These are phyloP conservation scores for Sporothrix humicola DNA, from an alignment of 2,329 filamentous ascomycete species.

Conservation along the genomic window DNA sequence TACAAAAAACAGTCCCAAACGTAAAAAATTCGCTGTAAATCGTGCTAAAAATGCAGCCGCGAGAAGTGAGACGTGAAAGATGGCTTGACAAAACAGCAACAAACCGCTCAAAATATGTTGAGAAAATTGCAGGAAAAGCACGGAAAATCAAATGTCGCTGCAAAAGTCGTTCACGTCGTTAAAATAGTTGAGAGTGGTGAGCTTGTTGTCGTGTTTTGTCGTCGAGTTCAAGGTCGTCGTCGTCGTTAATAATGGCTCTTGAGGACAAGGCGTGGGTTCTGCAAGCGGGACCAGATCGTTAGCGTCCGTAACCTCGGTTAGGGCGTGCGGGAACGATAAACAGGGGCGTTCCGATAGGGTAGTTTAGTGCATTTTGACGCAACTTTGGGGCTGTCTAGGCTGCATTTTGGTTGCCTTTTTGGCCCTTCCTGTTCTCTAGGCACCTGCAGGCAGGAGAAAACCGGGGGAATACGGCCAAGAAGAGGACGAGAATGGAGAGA, in stretches of 20 bases:
- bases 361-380: not conserved
- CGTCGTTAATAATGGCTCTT: constrained; percentile 33
- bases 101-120: not conserved
- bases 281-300: constrained; percentile 7
- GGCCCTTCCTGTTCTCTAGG: not conserved
- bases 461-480: constrained; percentile 25
- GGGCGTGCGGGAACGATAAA: not conserved
- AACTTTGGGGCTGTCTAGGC: not conserved
- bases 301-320: constrained; percentile 36
- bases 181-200: not conserved
- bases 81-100: not conserved
- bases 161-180: constrained; percentile 14
- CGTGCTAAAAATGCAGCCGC: not conserved
- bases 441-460: constrained; percentile 31
- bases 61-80: not conserved
- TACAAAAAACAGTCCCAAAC: not conserved
- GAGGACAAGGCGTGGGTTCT: constrained; percentile 28
- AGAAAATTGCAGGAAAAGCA: not conserved
- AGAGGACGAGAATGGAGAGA: constrained; percentile 6
- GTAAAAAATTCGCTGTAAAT: constrained; percentile 3
- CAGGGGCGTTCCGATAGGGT: not conserved
- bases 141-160: not conserved
- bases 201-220: not conserved
- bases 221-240: not conserved
- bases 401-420: not conserved